phyloP scores from a whole-genome alignment of 1,284 basidiomycete species.

The Cutaneotrichosporon daszewskae region DNA sequence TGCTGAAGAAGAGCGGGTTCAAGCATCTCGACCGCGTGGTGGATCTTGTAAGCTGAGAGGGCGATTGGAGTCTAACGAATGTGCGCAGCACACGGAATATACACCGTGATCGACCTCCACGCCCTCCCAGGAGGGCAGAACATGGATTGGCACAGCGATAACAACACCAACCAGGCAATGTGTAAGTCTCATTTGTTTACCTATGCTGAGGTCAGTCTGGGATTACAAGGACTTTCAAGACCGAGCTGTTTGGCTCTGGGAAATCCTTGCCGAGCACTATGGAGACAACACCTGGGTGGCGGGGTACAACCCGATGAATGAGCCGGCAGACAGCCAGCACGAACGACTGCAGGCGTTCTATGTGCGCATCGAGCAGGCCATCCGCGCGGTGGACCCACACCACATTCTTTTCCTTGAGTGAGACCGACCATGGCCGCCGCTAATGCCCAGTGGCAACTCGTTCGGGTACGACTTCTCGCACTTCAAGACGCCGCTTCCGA shows the following conservation, averaged over 20 bases:
- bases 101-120: conserved; percentile 44
- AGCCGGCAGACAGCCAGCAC: conserved; percentile 58
- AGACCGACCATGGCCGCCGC: no score
- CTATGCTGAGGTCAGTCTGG: conserved; percentile 54
- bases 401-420: conserved; percentile 50
- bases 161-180: conserved; percentile 30
- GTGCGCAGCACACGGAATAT: conserved; percentile 38
- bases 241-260: conserved; percentile 63
- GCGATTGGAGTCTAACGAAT: conserved; percentile 15
- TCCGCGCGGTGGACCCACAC: conserved; percentile 58
- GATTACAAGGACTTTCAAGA: conserved; percentile 70
- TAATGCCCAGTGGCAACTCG: conserved; percentile 58
- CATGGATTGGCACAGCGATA: conserved; percentile 42
- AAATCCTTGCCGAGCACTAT: conserved; percentile 59
- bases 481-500: conserved; percentile 57
- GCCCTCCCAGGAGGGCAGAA: conserved; percentile 42
- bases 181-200: conserved; percentile 32
- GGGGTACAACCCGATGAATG: conserved; percentile 67
- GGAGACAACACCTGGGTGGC: conserved; percentile 58
- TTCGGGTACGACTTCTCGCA: conserved; percentile 66
- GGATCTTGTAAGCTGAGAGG: no score
- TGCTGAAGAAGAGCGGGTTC: conserved; percentile 42
- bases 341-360: conserved; percentile 57
- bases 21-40: conserved; percentile 44
- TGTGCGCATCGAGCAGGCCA: conserved; percentile 58